phyloP scores from a whole-genome alignment of 164 flowering plant genomes.

The Amborella trichopoda region DNA sequence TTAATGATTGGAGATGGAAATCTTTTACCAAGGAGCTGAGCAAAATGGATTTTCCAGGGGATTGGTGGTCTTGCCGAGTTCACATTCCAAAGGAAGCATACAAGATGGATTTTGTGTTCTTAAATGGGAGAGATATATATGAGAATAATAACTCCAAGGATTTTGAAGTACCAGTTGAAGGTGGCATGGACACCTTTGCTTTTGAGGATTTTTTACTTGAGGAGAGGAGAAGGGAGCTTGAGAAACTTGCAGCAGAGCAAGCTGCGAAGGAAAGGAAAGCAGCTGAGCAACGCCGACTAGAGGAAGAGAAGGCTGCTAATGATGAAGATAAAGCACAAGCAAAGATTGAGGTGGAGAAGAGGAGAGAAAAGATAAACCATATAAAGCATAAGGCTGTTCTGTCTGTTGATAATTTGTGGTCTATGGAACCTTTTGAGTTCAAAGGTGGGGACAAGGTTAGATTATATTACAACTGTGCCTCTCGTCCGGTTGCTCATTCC shows the following conservation, averaged over 20 bases:
- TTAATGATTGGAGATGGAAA: constrained; percentile 94
- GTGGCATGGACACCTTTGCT: constrained; percentile 57
- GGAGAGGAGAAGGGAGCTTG: constrained; percentile 74
- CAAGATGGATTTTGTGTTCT: constrained; percentile 82
- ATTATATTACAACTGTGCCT: constrained; percentile 60
- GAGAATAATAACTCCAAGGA: constrained; percentile 82
- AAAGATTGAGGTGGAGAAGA: constrained; percentile 40
- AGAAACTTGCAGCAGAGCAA: constrained; percentile 61
- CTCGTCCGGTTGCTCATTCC: constrained; percentile 72
- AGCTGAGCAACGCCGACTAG: constrained; percentile 56
- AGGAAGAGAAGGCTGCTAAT: constrained; percentile 62
- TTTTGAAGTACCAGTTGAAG: constrained; percentile 55
- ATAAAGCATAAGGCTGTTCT: constrained; percentile 35
- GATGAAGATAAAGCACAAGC: constrained; percentile 82
- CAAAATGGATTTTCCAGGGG: constrained; percentile 56
- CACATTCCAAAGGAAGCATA: constrained; percentile 84
- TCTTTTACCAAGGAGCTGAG: constrained; percentile 55
- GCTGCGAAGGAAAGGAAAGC: constrained; percentile 79
- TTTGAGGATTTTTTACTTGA: constrained; percentile 97
- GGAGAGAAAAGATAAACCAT: constrained; percentile 28
- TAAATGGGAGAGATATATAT: constrained; percentile 66
- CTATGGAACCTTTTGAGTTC: constrained; percentile 59
- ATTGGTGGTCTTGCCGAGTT: constrained; percentile 94
- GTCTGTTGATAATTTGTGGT: constrained; percentile 54
- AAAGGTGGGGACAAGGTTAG: constrained; percentile 50